Base-by-base conservation (phyloP, 352 stramenopile species). In the Ophiocytium majus region DNA sequence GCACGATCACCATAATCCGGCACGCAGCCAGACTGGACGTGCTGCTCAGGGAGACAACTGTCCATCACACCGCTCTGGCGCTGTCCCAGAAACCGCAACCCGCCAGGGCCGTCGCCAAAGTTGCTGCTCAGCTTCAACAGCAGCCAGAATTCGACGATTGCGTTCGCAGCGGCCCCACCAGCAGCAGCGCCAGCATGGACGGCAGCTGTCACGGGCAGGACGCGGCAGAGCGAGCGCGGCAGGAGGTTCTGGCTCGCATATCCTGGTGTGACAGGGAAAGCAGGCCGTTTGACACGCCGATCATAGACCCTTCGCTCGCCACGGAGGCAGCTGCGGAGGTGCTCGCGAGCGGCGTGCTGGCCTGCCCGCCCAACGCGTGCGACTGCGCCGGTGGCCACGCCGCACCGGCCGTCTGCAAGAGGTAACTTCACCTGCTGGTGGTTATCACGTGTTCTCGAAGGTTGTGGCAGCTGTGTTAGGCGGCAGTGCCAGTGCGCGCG, bases 231-330 rank as follows among this genome's bases (percentile, higher is more conserved):
- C 43, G 14, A 14, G 43, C 43, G 14, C 5, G 43, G 43, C 43
- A 57, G 43, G 5, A 57, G 43, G 14, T 57, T 14, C 43, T 57
- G 43, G 5, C 5, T 14, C 5, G 14, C 5, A 78, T 78, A 17
- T 10, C 66, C 32, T 89, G 85, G 85, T 43, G 43, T 43, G 85
- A 89, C 83, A 79, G 63, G 74, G 78, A 63, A 35, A 23, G 50
- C 1, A 82, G 85, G 37, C 85, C 85, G 34, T 89, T 87, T 50
- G 85, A 89, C 57, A 81, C 82, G 37, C 85, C 85, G 32, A 85
- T 89, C 23, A 57, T 85, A 33, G 85, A 89, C 79, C 50, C 37
- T 17, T 76, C 79, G 28, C 71, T 89, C 1, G 71, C 85, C 9
- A 75, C 74, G 50, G 63, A 63, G 32, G 79, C 82, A 50, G 85